phyloP scores from a whole-genome alignment of 2,329 filamentous ascomycete species.

The Hymenoscyphus scutula region DNA sequence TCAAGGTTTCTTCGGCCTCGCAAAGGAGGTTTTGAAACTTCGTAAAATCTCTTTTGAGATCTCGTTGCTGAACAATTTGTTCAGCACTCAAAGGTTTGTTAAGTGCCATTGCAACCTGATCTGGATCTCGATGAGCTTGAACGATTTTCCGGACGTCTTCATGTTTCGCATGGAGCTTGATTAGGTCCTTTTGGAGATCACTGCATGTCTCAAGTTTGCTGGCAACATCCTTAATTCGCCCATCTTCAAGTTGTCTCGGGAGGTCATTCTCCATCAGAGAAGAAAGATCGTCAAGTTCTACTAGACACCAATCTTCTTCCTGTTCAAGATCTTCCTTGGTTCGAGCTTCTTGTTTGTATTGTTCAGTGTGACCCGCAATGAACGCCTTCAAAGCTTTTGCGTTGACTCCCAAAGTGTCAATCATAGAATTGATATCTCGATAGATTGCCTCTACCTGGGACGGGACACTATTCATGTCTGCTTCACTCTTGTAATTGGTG shows the following conservation, averaged over 20 bases:
- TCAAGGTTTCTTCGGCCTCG: constrained; percentile 76
- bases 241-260: constrained; percentile 60
- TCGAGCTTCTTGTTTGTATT: constrained; percentile 52
- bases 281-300: constrained; percentile 70
- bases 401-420: constrained; percentile 88
- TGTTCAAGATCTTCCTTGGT: constrained; percentile 67
- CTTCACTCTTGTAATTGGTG: constrained; percentile 50
- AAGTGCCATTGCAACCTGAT: constrained; percentile 60
- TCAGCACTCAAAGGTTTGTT: constrained; percentile 79
- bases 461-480: constrained; percentile 51
- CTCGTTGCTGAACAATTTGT: constrained; percentile 78
- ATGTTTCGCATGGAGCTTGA: constrained; percentile 70
- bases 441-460: constrained; percentile 67
- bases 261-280: constrained; percentile 64
- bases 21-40: constrained; percentile 71
- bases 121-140: constrained; percentile 64
- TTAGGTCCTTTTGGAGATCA: constrained; percentile 66
- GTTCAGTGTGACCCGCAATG: constrained; percentile 64
- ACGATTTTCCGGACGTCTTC: constrained; percentile 78
- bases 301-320: constrained; percentile 68
- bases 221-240: constrained; percentile 65
- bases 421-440: constrained; percentile 87
- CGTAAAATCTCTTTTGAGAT: constrained; percentile 74
- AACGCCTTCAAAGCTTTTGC: constrained; percentile 58
- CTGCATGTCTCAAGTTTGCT: constrained; percentile 67